These are phyloP conservation scores for Mucor racemosus DNA, from an alignment of 371 early-diverging fungal genomes.

Conservation along the genomic window DNA sequence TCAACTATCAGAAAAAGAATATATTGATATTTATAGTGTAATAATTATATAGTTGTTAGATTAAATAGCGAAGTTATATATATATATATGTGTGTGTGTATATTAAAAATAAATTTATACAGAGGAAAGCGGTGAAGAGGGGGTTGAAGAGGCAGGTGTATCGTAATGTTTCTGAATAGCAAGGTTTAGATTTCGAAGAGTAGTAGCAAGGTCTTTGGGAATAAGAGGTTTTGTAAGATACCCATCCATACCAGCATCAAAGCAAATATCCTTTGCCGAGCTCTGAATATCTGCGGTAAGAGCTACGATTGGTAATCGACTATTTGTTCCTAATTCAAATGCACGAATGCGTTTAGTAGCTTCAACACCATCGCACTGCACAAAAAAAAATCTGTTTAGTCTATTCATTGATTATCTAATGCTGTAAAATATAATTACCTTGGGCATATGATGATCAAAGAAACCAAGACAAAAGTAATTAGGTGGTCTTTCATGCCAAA, in stretches of 20 bases:
- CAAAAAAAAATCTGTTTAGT: not conserved
- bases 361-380: slow-evolving; percentile 60
- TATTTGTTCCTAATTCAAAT: slow-evolving; percentile 19
- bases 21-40: too few relatives aligned
- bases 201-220: slow-evolving; percentile 44
- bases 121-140: slow-evolving; percentile 24
- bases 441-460: slow-evolving; percentile 61
- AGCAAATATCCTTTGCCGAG: slow-evolving; percentile 54
- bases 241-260: slow-evolving; percentile 64
- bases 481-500: slow-evolving; percentile 39
- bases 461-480: slow-evolving; percentile 50
- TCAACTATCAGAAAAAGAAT: too few relatives aligned
- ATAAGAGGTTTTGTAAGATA: slow-evolving; percentile 67
- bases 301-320: slow-evolving; percentile 61
- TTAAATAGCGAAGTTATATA: too few relatives aligned
- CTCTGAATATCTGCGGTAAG: slow-evolving; percentile 63
- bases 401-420: not conserved
- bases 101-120: not conserved
- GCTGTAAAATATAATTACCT: slow-evolving; percentile 26
- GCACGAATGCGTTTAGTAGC: slow-evolving; percentile 57
- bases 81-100: too few relatives aligned
- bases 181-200: slow-evolving; percentile 31
- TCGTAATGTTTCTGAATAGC: slow-evolving; percentile 28
- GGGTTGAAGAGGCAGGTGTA: slow-evolving; percentile 23
- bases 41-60: too few relatives aligned